A percentile compares a stretch with the other conserved stretches of the same genome.
These are phyloP conservation scores for Pseudotsuga menziesii DNA, from an alignment of 75 land plant genomes.

Conservation along the genomic window DNA sequence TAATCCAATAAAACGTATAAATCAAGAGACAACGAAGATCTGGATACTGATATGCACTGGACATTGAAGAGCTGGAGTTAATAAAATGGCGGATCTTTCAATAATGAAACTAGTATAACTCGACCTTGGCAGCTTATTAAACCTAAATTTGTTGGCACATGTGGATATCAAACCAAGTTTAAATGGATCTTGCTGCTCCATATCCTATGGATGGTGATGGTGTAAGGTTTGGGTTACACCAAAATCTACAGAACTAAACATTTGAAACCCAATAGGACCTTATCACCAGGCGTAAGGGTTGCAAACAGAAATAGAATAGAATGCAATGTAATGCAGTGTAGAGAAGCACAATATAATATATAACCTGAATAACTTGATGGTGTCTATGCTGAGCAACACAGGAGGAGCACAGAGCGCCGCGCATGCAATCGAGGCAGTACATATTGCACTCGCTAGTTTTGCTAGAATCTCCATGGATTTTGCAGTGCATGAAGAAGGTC, in stretches of 20 bases:
- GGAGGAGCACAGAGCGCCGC: slow-evolving; percentile 49
- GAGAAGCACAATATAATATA: not conserved
- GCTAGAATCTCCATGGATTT: slow-evolving; percentile 42
- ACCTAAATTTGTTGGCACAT: not conserved
- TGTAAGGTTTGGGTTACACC: no score
- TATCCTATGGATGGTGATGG: not conserved
- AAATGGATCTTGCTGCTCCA: not conserved
- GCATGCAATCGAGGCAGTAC: slow-evolving; percentile 64
- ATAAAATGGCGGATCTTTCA: no score
- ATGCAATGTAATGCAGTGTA: not conserved
- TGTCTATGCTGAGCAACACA: slow-evolving; percentile 48
- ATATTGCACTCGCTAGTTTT: slow-evolving; percentile 61
- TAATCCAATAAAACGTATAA: no score
- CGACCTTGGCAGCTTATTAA: no score
- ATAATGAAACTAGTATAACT: no score
- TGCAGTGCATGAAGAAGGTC: slow-evolving; percentile 56
- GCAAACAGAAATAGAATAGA: not conserved
- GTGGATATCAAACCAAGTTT: not conserved
- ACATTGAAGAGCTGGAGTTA: no score
- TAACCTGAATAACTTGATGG: slow-evolving; percentile 63
- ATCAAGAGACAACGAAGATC: no score
- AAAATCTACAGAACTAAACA: no score
- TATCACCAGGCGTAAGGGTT: no score
- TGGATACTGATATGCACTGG: no score
- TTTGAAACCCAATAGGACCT: no score